Evolutionary conservation across 1,284 basidiomycete genomes (phyloP), one percentile per base, ranked within the genome.

Genomic region (Volvariella volvacea): DNA sequence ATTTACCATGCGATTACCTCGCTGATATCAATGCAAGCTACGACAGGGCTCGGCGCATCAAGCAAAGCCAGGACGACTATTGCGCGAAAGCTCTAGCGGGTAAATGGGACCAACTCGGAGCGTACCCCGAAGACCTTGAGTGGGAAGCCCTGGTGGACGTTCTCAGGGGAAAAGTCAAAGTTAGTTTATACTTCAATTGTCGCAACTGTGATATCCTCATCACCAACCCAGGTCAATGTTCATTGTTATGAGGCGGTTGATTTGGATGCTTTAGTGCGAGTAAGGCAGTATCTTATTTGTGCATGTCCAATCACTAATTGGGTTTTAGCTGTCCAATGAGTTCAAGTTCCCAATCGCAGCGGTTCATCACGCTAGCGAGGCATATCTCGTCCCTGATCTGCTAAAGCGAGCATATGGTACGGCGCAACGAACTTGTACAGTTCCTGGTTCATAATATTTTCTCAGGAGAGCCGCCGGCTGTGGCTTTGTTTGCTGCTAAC

Each of bases 311-410:
- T 37, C 9, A 39, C 32, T 31, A 2, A 28, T 45, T n/a, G 6
- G 6, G 15, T 6, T 47, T 9, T 25, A 84, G 80, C 63, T 85
- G 38, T 74, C 80, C 19, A 81, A 83, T 50, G 83, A 86, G 62
- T 95, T 92, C 74, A 68, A 84, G 55, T 92, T 92, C 63, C 74
- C 80, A 3, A 75, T 91, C 44, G 82, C 88, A 1, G 81, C 83
- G 1, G 87, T 94, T 63, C 92, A 94, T 60, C 91, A 94, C 56
- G 90, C 92, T 0, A 80, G 83, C 52, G 88, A 92, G 60, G 80
- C 91, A 0, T 94, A 89, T 58, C 78, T 94, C 14, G 83, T 92
- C 17, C 88, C 90, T 1, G 80, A 81, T 31, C 61, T 89, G 2
- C 67, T 95, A 44, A 91, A 89, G 60, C 69, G 73, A 56, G 74